These are phyloP conservation scores for Ustulina deusta DNA, from an alignment of 2,329 filamentous ascomycete species.

Conservation along the genomic window DNA sequence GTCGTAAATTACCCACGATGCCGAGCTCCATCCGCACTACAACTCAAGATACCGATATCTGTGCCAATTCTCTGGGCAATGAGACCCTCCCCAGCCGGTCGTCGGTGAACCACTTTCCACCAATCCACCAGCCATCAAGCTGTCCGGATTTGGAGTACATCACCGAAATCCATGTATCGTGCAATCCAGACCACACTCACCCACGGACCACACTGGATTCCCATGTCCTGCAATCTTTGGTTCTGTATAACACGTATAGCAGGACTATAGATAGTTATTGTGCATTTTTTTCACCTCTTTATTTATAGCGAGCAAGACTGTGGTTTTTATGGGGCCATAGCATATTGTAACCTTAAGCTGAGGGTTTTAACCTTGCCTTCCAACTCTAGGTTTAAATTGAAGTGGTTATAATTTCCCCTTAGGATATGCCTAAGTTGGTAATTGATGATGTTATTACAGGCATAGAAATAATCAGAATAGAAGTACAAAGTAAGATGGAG, in stretches of 20 bases:
- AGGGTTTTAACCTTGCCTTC: background rate
- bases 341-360: background rate
- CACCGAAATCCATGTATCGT: background rate
- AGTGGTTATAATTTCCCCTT: background rate
- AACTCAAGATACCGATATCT: background rate
- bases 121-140: background rate
- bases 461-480: background rate
- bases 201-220: background rate
- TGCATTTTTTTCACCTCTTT: no score
- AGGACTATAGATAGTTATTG: background rate
- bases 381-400: background rate
- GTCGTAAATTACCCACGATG: background rate
- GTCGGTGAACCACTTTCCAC: background rate
- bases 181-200: background rate
- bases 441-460: background rate
- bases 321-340: background rate
- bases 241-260: background rate
- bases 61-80: background rate
- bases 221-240: background rate
- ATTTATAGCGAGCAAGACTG: background rate
- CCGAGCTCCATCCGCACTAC: background rate
- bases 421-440: background rate
- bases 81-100: background rate
- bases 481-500: no score
- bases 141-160: conserved; percentile 6